Evolutionary conservation across 345 rosid genomes (phyloP), one percentile per base, ranked within the genome.

Genomic region (Linum lewisii): DNA sequence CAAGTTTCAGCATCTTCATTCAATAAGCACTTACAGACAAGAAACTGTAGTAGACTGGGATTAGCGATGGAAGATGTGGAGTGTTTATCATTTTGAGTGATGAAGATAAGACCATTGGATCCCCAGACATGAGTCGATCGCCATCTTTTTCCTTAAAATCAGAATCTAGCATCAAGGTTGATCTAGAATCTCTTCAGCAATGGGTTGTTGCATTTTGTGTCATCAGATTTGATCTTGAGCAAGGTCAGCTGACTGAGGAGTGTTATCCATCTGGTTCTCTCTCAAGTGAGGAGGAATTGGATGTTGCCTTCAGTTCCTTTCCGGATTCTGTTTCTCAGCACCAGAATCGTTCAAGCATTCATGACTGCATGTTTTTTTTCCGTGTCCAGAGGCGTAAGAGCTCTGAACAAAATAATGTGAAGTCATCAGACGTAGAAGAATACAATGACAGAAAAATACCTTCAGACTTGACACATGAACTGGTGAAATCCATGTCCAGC

Each of bases 351-450:
- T 64, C 95, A 7, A 93, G 96, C 84, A 84, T 89, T 70, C 92
- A 93, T 56, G 99, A 93, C 64, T 93, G 92, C 81, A 84, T 93
- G 67, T 93, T 93, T 84, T 93, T 93, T 74, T 93, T 89, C 74
- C 97, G 99, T 51, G 72, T 87, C 67, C 75, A 64, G 58, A 82
- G 95, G 81, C 79, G 73, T 7, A 75, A 72, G 62, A 69, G 62
- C 42, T 49, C 65, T 58, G 77, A 78, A 65, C 66, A 56, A 58
- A 61, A 54, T 18, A 69, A 67, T 61, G 69, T 51, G 21, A 57
- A 72, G 64, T 57, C 77, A 1, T 63, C 78, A 0, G 77, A 68
- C 62, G 64, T 68, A 61, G 50, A 51, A 6, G 77, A 67, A 70
- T 58, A 60, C 59, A 69, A 69, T 54, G 62, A 62, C 55, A 69